Percentiles rank a stretch among this genome's conserved stretches.
Evolutionary conservation across 768 basidiomycete genomes (phyloP).

Genomic region (Tulasnella sp.): DNA sequence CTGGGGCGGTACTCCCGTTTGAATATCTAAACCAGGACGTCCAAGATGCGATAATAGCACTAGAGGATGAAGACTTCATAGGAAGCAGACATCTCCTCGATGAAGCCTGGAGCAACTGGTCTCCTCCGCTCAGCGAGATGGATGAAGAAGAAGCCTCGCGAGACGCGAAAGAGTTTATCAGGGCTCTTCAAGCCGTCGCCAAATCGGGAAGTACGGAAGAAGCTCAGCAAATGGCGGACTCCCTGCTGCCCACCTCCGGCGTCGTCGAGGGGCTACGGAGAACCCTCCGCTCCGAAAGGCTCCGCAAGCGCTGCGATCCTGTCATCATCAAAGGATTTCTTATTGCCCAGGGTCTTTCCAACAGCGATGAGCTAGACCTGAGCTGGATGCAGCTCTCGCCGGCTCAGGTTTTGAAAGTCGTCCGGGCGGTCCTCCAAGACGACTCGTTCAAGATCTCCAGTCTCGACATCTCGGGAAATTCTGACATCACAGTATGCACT

Average conservation of each 20-base stretch:
- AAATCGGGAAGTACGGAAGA: neutral
- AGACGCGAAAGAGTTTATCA: neutral
- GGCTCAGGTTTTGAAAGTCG: neutral
- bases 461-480: neutral
- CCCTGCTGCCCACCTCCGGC: neutral
- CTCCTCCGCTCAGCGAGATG: neutral
- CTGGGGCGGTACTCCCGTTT: neutral
- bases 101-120: neutral
- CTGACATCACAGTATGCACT: neutral
- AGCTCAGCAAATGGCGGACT: neutral
- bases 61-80: neutral
- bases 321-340: neutral
- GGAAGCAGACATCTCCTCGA: neutral
- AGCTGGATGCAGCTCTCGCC: neutral
- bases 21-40: neutral
- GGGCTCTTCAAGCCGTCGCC: neutral
- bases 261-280: neutral
- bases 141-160: neutral
- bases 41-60: neutral
- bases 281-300: neutral
- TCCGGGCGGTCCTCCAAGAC: neutral
- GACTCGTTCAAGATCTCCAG: neutral
- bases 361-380: neutral
- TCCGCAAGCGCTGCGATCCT: neutral
- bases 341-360: neutral